Percentiles rank a stretch among this genome's conserved stretches.
phyloP scores from a whole-genome alignment of 1,284 basidiomycete species.

The Ceratorhiza oryzae-sativae region DNA sequence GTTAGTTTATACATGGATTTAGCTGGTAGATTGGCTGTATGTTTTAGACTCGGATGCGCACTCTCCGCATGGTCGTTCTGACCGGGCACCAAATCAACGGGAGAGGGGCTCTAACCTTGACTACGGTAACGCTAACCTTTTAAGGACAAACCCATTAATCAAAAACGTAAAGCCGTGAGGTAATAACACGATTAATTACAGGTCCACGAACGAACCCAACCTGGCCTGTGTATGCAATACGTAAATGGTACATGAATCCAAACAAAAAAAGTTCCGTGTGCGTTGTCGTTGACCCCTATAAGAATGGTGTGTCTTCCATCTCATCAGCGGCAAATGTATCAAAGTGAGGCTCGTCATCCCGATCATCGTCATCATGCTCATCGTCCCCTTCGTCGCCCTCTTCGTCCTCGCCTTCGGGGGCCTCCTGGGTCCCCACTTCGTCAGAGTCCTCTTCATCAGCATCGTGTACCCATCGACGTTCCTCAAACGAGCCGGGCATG shows the following conservation, averaged over 20 bases:
- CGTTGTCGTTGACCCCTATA: constrained; percentile 52
- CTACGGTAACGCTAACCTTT: constrained; percentile 23
- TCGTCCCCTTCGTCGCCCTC: constrained; percentile 49
- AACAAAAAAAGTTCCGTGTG: constrained; percentile 5
- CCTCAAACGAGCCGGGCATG: constrained; percentile 79
- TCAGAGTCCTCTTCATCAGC: constrained; percentile 48
- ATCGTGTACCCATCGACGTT: constrained; percentile 52
- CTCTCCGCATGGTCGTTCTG: constrained; percentile 12
- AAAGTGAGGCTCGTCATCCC: constrained; percentile 67
- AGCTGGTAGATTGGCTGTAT: constrained; percentile 15
- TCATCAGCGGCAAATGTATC: constrained; percentile 81
- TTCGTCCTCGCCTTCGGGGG: constrained; percentile 43
- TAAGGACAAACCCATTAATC: background rate
- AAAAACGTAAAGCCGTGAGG: background rate
- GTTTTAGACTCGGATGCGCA: constrained; percentile 16
- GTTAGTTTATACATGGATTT: constrained; percentile 15
- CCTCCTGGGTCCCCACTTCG: constrained; percentile 45
- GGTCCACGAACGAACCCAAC: constrained; percentile 11
- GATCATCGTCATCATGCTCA: constrained; percentile 53
- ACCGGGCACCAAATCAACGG: constrained; percentile 18
- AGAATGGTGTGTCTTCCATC: constrained; percentile 84
- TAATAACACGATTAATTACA: constrained; percentile 28
- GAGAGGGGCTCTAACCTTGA: background rate
- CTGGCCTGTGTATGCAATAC: constrained; percentile 17
- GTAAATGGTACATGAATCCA: constrained; percentile 35